phyloP scores from a whole-genome alignment of 2,329 filamentous ascomycete genomes.

The Sphaerulina musiva region DNA sequence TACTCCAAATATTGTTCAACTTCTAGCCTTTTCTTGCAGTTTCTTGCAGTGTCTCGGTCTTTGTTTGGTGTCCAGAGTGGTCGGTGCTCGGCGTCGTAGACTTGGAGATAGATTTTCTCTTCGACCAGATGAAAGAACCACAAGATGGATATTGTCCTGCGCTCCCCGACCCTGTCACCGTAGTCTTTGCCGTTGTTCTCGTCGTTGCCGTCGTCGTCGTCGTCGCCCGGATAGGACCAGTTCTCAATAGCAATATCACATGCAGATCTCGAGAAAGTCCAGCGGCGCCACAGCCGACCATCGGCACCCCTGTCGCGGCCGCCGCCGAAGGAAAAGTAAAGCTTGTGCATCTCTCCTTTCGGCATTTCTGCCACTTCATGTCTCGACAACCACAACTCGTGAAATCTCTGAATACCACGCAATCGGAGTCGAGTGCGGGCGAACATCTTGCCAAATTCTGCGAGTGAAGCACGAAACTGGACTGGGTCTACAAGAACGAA shows the following conservation, averaged over 20 bases:
- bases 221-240: background rate
- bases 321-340: slow-evolving; percentile 4
- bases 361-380: slow-evolving; percentile 4
- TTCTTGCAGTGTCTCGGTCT: background rate
- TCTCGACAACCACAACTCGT: background rate
- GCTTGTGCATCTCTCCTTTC: slow-evolving; percentile 7
- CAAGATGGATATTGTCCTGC: background rate
- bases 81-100: background rate
- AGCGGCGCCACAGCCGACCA: background rate
- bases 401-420: background rate
- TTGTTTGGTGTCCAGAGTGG: background rate
- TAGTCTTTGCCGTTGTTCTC: background rate
- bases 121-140: background rate
- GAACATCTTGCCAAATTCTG: background rate
- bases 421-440: background rate
- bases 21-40: background rate
- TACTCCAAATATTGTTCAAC: background rate
- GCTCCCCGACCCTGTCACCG: background rate
- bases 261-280: background rate
- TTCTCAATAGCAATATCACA: background rate
- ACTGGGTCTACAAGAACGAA: background rate
- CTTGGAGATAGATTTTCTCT: background rate
- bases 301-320: slow-evolving; percentile 1
- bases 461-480: background rate
- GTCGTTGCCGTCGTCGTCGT: background rate